These are phyloP conservation scores for Picea glauca DNA, from an alignment of 75 land plant genomes.

Conservation along the genomic window DNA sequence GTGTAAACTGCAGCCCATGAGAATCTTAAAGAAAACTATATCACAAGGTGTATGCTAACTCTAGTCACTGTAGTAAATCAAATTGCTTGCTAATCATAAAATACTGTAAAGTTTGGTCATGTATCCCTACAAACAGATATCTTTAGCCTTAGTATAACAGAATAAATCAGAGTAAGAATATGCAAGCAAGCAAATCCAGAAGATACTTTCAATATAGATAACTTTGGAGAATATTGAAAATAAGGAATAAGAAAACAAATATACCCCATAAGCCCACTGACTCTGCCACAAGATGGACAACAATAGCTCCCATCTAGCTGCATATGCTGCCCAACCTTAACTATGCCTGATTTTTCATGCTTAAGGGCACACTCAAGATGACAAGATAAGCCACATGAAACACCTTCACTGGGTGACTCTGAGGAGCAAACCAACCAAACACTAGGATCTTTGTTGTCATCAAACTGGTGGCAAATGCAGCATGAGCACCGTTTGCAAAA, in stretches of 20 bases:
- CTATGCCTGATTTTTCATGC: slow-evolving; percentile 57
- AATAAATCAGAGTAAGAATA: background rate
- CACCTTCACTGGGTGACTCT: slow-evolving; percentile 40
- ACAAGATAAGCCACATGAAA: slow-evolving; percentile 74
- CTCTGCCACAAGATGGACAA: slow-evolving; percentile 80
- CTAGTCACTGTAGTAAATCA: background rate
- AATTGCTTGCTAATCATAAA: background rate
- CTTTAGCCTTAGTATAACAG: background rate
- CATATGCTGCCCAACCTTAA: slow-evolving; percentile 49
- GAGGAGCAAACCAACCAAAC: slow-evolving; percentile 83
- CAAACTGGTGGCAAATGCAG: slow-evolving; percentile 81
- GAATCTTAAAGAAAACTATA: too few species aligned
- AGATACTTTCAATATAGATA: background rate
- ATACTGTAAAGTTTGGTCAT: background rate
- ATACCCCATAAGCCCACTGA: slow-evolving; percentile 74
- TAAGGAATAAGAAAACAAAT: background rate
- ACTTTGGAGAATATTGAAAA: background rate
- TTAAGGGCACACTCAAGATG: slow-evolving; percentile 85
- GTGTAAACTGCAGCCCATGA: background rate
- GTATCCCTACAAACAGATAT: background rate
- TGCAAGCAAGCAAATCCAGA: background rate
- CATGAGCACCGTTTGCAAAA: slow-evolving; percentile 94
- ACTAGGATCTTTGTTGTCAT: slow-evolving; percentile 97
- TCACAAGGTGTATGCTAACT: too few species aligned
- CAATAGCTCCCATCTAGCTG: slow-evolving; percentile 85